Percentiles rank a stretch among this genome's conserved stretches.
phyloP scores from a whole-genome alignment of 2,329 filamentous ascomycete genomes.

The Dichotomopilus funicola region DNA sequence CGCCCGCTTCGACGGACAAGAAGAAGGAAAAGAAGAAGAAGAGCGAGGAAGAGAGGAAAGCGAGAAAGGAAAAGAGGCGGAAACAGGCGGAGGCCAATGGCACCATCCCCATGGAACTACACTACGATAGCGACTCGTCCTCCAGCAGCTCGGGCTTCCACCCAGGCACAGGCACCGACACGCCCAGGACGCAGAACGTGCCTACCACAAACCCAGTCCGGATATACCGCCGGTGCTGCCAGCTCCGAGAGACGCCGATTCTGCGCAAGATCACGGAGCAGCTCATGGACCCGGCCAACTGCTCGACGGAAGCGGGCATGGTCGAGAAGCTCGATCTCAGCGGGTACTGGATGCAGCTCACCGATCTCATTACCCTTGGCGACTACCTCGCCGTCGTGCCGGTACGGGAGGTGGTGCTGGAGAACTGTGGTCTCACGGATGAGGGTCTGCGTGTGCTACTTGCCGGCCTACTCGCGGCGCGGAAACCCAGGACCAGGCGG shows the following conservation, averaged over 20 bases:
- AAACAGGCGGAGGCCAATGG: conserved; percentile 83
- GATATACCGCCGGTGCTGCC: conserved; percentile 91
- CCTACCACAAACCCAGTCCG: conserved; percentile 87
- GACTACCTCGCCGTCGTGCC: conserved; percentile 94
- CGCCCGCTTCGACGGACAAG: conserved; percentile 34
- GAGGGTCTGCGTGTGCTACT: conserved; percentile 82
- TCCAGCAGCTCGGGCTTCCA: conserved; percentile 30
- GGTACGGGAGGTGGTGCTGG: conserved; percentile 75
- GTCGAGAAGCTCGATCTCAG: conserved; percentile 79
- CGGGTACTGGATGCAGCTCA: conserved; percentile 73
- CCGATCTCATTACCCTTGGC: conserved; percentile 79
- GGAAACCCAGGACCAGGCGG: conserved; percentile 53
- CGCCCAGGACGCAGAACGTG: conserved; percentile 51
- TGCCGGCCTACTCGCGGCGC: conserved; percentile 76
- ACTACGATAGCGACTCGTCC: conserved; percentile 55
- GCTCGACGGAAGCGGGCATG: conserved; percentile 60
- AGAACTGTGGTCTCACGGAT: conserved; percentile 81
- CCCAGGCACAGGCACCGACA: conserved; percentile 34
- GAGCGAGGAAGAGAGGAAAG: conserved; percentile 86
- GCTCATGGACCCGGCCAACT: conserved; percentile 64
- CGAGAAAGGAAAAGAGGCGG: conserved; percentile 82
- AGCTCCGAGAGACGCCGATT: conserved; percentile 85
- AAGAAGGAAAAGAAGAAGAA: conserved; percentile 97
- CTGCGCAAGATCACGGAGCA: conserved; percentile 89
- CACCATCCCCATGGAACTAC: conserved; percentile 75